Conservation (phyloP, 2,329 filamentous ascomycete genomes). For the Paracoccidioides lutzii region DNA sequence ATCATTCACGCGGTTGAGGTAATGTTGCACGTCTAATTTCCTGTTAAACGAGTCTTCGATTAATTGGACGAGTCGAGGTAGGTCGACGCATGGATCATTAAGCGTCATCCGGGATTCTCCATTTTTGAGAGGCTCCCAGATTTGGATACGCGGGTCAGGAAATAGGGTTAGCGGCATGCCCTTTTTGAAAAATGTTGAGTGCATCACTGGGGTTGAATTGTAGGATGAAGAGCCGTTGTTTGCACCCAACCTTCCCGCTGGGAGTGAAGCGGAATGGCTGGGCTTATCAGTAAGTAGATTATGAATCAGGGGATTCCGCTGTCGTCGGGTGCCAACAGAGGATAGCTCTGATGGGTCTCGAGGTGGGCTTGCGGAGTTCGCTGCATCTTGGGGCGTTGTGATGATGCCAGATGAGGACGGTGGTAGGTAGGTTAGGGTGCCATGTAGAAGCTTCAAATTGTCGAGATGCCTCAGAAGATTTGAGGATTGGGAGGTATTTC, state of each 20-base stretch:
- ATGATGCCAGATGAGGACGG: slow-evolving; percentile 76
- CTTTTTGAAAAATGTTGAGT: slow-evolving; percentile 75
- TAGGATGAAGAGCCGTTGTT: slow-evolving; percentile 22
- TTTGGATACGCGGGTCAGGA: slow-evolving; percentile 51
- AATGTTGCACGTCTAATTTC: slow-evolving; percentile 70
- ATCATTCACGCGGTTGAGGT: slow-evolving; percentile 65
- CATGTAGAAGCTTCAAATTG: slow-evolving; percentile 61
- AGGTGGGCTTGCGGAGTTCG: slow-evolving; percentile 39
- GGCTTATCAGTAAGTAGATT: slow-evolving; percentile 94
- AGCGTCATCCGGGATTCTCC: slow-evolving; percentile 52
- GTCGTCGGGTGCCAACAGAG: slow-evolving; percentile 44
- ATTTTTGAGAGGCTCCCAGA: slow-evolving; percentile 55
- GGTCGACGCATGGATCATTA: slow-evolving; percentile 68
- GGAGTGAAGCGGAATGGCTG: slow-evolving; percentile 79
- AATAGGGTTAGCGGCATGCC: slow-evolving; percentile 82
- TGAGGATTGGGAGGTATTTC: slow-evolving; percentile 6
- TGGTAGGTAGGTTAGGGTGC: slow-evolving; percentile 62
- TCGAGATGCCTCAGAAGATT: slow-evolving; percentile 42
- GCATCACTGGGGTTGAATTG: slow-evolving; percentile 29
- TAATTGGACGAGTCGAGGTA: slow-evolving; percentile 67
- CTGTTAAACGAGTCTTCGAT: slow-evolving; percentile 90
- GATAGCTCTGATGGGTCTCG: slow-evolving; percentile 24
- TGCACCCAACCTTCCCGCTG: slow-evolving; percentile 49
- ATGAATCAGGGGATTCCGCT: slow-evolving; percentile 79
- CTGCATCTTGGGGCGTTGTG: slow-evolving; percentile 73